Conservation (phyloP, 1,284 basidiomycete species). For the Irpex sp. region DNA sequence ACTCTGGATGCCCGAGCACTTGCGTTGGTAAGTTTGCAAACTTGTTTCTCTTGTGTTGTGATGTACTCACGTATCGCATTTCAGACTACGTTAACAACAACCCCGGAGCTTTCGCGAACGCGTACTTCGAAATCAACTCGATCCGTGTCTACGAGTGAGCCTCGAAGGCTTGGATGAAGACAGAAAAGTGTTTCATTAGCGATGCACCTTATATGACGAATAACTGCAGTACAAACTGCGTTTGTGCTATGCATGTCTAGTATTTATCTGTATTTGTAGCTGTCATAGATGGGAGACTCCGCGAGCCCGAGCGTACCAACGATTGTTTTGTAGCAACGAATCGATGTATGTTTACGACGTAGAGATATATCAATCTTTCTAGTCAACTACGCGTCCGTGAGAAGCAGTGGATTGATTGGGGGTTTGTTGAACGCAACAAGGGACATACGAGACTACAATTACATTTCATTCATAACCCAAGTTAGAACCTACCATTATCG, state of each 20-base stretch:
- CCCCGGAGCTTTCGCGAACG: slow-evolving; percentile 36
- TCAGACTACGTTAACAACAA: slow-evolving; percentile 31
- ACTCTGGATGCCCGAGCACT: slow-evolving; percentile 41
- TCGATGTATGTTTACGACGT: no score
- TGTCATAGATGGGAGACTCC: neutral
- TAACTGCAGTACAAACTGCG: no score
- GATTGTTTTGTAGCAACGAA: no score
- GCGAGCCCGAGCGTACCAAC: neutral
- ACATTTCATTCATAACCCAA: no score
- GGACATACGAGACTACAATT: no score
- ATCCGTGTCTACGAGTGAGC: slow-evolving; percentile 23
- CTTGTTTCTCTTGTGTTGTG: neutral
- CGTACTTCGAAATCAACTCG: slow-evolving; percentile 38
- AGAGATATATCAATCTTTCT: no score
- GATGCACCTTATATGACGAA: no score
- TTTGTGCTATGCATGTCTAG: neutral
- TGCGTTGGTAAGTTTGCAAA: slow-evolving; percentile 36
- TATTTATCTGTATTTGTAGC: neutral
- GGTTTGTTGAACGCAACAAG: no score
- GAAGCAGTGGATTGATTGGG: no score
- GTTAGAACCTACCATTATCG: no score
- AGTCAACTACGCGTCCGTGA: no score
- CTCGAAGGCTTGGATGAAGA: neutral
- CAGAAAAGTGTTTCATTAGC: neutral
- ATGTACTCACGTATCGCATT: neutral